Evolutionary conservation across 2,329 filamentous ascomycete species (phyloP).

Genomic region (Colletotrichum camelliae): DNA sequence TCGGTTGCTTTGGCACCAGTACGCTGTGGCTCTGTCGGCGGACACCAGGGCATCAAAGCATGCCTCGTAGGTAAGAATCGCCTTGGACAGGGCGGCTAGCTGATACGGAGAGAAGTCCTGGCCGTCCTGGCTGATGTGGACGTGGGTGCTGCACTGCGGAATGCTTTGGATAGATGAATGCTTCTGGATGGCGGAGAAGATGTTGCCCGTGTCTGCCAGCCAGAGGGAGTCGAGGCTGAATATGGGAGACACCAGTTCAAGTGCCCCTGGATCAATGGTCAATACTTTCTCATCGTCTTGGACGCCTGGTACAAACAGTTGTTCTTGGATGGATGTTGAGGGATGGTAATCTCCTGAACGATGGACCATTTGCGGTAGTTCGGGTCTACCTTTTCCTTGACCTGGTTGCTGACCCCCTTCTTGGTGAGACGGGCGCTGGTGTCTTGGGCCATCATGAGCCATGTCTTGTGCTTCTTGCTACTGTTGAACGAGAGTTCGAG

Average conservation of each 20-base stretch:
- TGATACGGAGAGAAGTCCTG: constrained; percentile 23
- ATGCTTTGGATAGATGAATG: constrained; percentile 30
- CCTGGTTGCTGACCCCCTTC: constrained; percentile 37
- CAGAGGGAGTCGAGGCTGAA: constrained; percentile 32
- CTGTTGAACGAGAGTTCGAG: constrained; percentile 41
- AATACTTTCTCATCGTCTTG: not conserved
- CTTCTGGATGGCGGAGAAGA: constrained; percentile 33
- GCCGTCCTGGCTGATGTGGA: constrained; percentile 35
- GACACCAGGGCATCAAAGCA: constrained; percentile 37
- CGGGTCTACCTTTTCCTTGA: constrained; percentile 34
- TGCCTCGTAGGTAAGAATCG: constrained; percentile 37
- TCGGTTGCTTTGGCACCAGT: constrained; percentile 43
- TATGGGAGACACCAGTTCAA: constrained; percentile 42
- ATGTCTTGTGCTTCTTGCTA: constrained; percentile 36
- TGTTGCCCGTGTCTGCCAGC: constrained; percentile 31
- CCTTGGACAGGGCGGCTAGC: constrained; percentile 34
- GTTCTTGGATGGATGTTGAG: constrained; percentile 33
- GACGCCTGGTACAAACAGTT: constrained; percentile 29
- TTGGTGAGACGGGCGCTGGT: constrained; percentile 34
- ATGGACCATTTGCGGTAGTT: constrained; percentile 43
- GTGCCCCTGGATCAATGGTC: constrained; percentile 27
- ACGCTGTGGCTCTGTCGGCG: constrained; percentile 26
- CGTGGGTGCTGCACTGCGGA: constrained; percentile 39
- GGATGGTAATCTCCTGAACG: constrained; percentile 41
- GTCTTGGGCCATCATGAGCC: constrained; percentile 38